Conservation (phyloP, 176 grass and related monocot genomes). For the Carex parvula region DNA sequence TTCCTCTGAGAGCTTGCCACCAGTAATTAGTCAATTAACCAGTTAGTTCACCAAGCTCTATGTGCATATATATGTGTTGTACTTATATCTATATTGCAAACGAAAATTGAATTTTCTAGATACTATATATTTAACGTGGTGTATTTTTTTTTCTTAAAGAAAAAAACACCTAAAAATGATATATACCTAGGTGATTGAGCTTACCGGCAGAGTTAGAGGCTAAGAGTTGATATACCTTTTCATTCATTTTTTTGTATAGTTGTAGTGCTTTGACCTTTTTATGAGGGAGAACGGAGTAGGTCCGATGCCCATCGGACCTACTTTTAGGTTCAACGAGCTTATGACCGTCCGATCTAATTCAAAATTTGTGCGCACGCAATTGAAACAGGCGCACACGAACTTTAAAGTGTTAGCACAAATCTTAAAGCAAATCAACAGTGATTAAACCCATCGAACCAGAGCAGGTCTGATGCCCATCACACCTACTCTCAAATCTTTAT, state of each 20-base stretch:
- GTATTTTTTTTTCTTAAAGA: neutral
- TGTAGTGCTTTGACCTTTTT: neutral
- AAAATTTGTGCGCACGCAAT: too few species aligned
- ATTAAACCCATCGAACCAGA: too few species aligned
- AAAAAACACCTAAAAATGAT: neutral
- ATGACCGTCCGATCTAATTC: too few species aligned
- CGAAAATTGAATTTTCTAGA: neutral
- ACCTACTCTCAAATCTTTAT: too few species aligned
- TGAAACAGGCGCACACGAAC: too few species aligned
- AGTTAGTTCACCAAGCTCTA: conserved; percentile 8
- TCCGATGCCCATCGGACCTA: too few species aligned
- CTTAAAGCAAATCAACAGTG: too few species aligned
- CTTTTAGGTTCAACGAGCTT: too few species aligned
- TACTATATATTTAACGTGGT: neutral
- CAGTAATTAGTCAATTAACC: neutral
- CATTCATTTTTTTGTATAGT: neutral
- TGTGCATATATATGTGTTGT: conserved; percentile 9
- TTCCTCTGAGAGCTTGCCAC: neutral
- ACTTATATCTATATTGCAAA: neutral
- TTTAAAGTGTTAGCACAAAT: too few species aligned
- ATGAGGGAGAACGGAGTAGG: too few species aligned
- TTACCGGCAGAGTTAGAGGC: neutral
- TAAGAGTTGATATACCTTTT: neutral
- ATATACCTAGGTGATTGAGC: too few species aligned
- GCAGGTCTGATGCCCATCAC: too few species aligned